Percentiles rank a stretch among this genome's conserved stretches.
These are phyloP conservation scores for Cryptococcus sp. DNA, from an alignment of 1,284 basidiomycete genomes.

Conservation along the genomic window DNA sequence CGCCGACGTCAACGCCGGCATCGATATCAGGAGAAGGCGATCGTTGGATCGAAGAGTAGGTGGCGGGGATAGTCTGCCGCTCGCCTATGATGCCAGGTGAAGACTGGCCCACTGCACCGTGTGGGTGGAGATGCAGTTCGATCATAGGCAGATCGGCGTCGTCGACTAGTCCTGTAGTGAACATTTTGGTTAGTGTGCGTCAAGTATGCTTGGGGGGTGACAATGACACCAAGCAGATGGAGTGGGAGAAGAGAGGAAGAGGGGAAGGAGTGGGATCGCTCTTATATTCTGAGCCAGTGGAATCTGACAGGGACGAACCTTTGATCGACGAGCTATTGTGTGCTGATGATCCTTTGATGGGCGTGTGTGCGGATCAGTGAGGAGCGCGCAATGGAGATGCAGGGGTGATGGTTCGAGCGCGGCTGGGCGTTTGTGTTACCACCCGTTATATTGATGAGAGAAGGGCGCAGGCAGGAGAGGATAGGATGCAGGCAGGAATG, in stretches of 20 bases:
- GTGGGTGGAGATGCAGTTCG: slow-evolving; percentile 15
- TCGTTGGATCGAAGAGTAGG: background rate
- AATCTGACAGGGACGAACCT: background rate
- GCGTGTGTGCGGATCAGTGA: background rate
- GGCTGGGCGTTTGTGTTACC: no score
- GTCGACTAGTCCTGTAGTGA: slow-evolving; percentile 5
- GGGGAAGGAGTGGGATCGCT: no score
- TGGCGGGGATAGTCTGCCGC: background rate
- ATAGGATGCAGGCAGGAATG: no score
- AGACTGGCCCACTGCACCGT: slow-evolving; percentile 28
- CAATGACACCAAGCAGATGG: background rate
- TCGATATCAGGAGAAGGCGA: no score
- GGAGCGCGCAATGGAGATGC: no score
- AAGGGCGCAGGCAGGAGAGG: no score
- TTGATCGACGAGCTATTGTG: background rate
- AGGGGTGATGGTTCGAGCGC: no score
- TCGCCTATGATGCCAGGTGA: slow-evolving; percentile 1
- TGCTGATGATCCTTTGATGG: slow-evolving; percentile 4
- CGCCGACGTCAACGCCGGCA: background rate
- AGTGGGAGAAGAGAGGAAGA: background rate
- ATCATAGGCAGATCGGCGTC: slow-evolving; percentile 6
- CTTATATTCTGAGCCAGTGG: no score
- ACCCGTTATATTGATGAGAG: no score
- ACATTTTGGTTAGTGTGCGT: background rate
- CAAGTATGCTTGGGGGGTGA: no score